Evolutionary conservation across 768 basidiomycete genomes (phyloP).

Genomic region (Tephrocybe sp.): DNA sequence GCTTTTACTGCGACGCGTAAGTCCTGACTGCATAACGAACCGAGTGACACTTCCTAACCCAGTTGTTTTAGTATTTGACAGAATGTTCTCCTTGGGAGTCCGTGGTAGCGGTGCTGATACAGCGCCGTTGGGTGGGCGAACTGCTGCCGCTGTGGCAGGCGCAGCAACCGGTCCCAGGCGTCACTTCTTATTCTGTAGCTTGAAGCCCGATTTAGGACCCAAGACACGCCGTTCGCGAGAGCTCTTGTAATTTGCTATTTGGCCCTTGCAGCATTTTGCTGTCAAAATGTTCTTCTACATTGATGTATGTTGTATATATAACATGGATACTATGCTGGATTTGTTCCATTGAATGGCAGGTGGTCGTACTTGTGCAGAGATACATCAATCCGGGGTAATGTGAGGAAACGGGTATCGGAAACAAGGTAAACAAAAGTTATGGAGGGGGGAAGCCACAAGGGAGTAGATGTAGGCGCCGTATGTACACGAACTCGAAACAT

Average conservation of each 20-base stretch:
- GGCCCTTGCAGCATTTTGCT: background rate
- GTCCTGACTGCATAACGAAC: slow-evolving; percentile 22
- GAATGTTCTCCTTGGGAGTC: slow-evolving; percentile 85
- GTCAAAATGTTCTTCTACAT: background rate
- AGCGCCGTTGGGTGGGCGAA: slow-evolving; percentile 57
- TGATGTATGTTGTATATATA: background rate
- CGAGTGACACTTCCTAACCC: background rate
- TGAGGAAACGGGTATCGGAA: slow-evolving; percentile 12
- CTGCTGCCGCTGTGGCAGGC: slow-evolving; percentile 61
- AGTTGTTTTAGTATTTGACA: slow-evolving; percentile 65
- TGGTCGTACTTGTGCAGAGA: slow-evolving; percentile 13
- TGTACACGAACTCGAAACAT: slow-evolving; percentile 3
- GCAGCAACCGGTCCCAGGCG: slow-evolving; percentile 70
- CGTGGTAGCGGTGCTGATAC: slow-evolving; percentile 72
- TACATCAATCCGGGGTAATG: slow-evolving; percentile 17
- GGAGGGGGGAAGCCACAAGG: slow-evolving; percentile 1
- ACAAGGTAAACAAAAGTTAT: slow-evolving; percentile 3
- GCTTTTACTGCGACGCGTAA: slow-evolving; percentile 82
- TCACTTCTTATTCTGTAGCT: slow-evolving; percentile 80
- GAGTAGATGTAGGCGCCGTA: background rate
- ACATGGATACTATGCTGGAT: background rate
- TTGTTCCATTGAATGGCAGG: slow-evolving; percentile 10
- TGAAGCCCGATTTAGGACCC: slow-evolving; percentile 57
- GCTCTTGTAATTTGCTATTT: slow-evolving; percentile 7
- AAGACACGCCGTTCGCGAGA: slow-evolving; percentile 30